Base-by-base conservation (phyloP, 73 alveolate species). In the Paramecium primaurelia region DNA sequence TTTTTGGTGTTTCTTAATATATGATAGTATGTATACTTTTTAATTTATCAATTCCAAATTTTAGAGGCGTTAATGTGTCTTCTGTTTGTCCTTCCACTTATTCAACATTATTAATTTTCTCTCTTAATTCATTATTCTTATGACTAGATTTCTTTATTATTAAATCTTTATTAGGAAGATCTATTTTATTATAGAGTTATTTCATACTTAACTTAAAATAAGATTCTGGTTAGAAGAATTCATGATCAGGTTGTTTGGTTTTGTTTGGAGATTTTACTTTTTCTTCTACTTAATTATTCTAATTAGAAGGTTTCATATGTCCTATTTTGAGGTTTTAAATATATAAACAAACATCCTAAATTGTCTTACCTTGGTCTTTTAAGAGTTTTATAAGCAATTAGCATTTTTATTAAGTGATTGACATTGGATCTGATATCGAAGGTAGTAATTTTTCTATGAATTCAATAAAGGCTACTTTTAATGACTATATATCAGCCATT, bases 381-480 rank as follows among this genome's bases (percentile, higher is more conserved):
- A 80, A 77, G 8, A 80, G n/a, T 20, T 80, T 80, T 11, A 32
- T 80, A 20, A 80, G 58, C n/a, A 80, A 22, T 25, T 49, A 26
- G 25, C 91, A 80, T 20, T 44, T 42, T 26, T 80, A 45, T 25
- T 44, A 18, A 8, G 58, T 49, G 22, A 80, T 80, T 22, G 51
- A 80, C 91, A 80, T 80, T 2, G 91, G 91, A 49, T 80, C 91
- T 45, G 42, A n/a, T 42, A 80, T 80, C 5, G 91, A 42, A 5
- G 91, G 91, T 7, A 80, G 91, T 44, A 80, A 25, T 80, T 80
- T 80, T 49, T 80, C 91, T 45, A 80, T 45, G 91, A 80, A 80
- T 44, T 80, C 77, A 80, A 80, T 80, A 47, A 80, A 80, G 51
- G 91, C 75, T 44, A 20, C 32, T 80, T 80, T 80, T 26, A 80